Percentiles rank a stretch among this genome's conserved stretches.
These are phyloP conservation scores for Melanomma pulvis-pyrius DNA, from an alignment of 495 filamentous ascomycete species.

Conservation along the genomic window DNA sequence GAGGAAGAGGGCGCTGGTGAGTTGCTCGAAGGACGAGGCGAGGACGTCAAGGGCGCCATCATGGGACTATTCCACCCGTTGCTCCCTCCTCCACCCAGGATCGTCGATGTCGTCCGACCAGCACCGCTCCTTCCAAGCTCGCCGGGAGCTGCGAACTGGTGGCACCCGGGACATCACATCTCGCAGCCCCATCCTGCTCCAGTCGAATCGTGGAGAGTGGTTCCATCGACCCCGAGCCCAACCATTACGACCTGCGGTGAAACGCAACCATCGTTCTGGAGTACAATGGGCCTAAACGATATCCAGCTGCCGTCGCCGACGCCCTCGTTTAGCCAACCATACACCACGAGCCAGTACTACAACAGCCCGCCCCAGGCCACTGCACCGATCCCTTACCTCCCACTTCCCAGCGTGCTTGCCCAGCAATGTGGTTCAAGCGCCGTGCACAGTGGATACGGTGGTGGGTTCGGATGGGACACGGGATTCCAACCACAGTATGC, in stretches of 20 bases:
- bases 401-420: conserved; percentile 86
- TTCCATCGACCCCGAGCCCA: conserved; percentile 76
- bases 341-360: conserved; percentile 66
- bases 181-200: conserved; percentile 63
- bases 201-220: conserved; percentile 89
- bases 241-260: conserved; percentile 72
- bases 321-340: conserved; percentile 76
- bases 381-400: conserved; percentile 68
- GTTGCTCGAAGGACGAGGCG: conserved; percentile 85
- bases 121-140: conserved; percentile 84
- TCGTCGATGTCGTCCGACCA: conserved; percentile 88
- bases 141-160: conserved; percentile 75
- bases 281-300: conserved; percentile 73
- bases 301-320: conserved; percentile 71
- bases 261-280: conserved; percentile 75
- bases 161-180: conserved; percentile 61
- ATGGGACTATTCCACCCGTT: conserved; percentile 84
- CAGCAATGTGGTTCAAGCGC: conserved; percentile 74
- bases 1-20: conserved; percentile 98
- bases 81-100: conserved; percentile 87
- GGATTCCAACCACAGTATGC: conserved; percentile 63
- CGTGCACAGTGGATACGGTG: conserved; percentile 70
- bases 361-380: conserved; percentile 65
- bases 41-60: conserved; percentile 89
- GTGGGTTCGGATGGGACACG: conserved; percentile 75